phyloP scores from a whole-genome alignment of 768 basidiomycete genomes.

The Russula lepida region DNA sequence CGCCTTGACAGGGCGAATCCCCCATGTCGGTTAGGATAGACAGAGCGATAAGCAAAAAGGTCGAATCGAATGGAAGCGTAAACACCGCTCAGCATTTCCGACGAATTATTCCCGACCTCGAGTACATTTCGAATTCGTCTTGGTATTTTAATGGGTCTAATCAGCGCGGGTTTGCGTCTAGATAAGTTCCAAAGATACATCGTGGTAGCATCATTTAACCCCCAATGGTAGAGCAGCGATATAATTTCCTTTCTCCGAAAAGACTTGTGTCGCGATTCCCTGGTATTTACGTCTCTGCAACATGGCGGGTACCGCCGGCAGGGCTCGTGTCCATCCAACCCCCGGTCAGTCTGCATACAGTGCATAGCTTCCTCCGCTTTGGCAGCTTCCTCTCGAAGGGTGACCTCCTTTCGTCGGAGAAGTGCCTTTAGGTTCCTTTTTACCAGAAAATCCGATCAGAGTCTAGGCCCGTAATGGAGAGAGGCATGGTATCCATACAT shows the following conservation, averaged over 20 bases:
- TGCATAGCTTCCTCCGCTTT: slow-evolving; percentile 7
- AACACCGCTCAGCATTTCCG: background rate
- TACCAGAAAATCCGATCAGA: background rate
- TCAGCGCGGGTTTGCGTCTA: background rate
- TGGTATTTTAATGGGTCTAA: background rate
- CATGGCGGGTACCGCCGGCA: background rate
- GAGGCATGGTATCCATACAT: background rate
- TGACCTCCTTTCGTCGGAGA: background rate
- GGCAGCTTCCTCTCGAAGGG: background rate
- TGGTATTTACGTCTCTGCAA: background rate
- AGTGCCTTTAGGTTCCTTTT: background rate
- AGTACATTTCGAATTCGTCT: background rate
- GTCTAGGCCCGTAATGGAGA: background rate
- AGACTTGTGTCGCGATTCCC: background rate
- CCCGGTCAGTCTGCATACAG: background rate
- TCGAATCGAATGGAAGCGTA: slow-evolving; percentile 13
- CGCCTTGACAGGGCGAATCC: background rate
- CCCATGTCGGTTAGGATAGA: slow-evolving; percentile 5
- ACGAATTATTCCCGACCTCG: background rate
- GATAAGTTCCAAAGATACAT: slow-evolving; percentile 1
- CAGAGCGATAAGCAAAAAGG: background rate
- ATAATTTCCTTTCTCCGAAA: background rate
- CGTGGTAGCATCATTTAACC: background rate
- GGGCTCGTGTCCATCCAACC: background rate
- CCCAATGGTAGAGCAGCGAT: background rate